Conservation (phyloP, 208 protist species). For the Herpetomonas tarakana region DNA sequence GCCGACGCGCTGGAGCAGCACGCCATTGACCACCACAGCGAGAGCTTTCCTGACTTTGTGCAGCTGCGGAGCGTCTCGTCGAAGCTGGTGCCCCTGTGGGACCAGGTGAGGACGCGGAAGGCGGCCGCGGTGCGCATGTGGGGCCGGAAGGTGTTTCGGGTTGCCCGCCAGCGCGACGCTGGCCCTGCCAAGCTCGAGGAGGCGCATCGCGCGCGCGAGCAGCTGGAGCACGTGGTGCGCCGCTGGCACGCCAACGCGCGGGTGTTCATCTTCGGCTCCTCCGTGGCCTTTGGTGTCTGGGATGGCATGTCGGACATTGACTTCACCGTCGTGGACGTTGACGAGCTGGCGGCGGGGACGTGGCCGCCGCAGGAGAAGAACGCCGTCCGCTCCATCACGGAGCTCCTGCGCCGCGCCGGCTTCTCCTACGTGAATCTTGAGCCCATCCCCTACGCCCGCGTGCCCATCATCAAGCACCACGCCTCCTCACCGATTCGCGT, state of each 20-base stretch:
- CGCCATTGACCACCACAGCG: conserved; percentile 6
- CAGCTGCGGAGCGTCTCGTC: conserved; percentile 33
- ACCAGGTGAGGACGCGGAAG: conserved; percentile 29
- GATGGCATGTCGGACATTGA: conserved; percentile 88
- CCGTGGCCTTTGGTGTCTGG: conserved; percentile 82
- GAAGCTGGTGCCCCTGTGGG: conserved; percentile 54
- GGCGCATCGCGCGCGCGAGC: conserved; percentile 73
- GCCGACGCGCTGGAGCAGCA: conserved; percentile 55
- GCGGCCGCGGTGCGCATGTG: conserved; percentile 23
- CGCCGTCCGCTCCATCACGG: conserved; percentile 79
- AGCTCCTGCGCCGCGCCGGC: conserved; percentile 77
- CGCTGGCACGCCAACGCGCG: conserved; percentile 68
- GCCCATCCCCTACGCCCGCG: conserved; percentile 80
- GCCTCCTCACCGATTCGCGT: conserved; percentile 68
- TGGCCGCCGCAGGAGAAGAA: conserved; percentile 82
- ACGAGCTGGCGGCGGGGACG: conserved; percentile 40
- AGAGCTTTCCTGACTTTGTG: conserved; percentile 49
- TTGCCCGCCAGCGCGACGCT: conserved; percentile 70
- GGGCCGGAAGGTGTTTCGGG: conserved; percentile 49
- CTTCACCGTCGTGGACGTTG: conserved; percentile 87
- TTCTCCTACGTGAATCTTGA: conserved; percentile 85
- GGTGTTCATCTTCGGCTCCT: conserved; percentile 87
- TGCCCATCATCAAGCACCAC: conserved; percentile 91
- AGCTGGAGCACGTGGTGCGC: conserved; percentile 76
- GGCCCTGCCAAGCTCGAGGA: conserved; percentile 71